Conservation (phyloP, 257 asterid genomes). For the Echium plantagineum region DNA sequence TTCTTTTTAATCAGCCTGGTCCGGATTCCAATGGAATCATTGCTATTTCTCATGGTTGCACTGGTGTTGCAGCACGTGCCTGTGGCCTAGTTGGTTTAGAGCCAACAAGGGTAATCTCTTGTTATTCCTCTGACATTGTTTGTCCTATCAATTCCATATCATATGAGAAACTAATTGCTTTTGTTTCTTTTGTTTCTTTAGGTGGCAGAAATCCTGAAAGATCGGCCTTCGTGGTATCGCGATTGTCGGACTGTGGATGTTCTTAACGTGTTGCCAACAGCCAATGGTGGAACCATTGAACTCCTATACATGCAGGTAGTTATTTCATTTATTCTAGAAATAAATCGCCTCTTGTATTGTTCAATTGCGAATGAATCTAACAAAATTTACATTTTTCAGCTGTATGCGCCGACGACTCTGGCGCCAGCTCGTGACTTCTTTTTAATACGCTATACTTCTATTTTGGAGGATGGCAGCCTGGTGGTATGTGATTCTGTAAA, state of each 20-base stretch:
- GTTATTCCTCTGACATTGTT: slow-evolving; percentile 1
- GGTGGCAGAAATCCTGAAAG: slow-evolving; percentile 95
- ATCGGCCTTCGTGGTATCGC: slow-evolving; percentile 91
- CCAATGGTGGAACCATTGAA: slow-evolving; percentile 95
- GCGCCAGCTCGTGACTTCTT: slow-evolving; percentile 95
- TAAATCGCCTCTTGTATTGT: not conserved
- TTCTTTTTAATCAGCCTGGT: slow-evolving; percentile 60
- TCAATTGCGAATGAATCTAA: not conserved
- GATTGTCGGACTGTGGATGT: slow-evolving; percentile 87
- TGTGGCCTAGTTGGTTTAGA: slow-evolving; percentile 93
- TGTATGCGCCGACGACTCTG: slow-evolving; percentile 84
- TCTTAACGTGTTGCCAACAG: slow-evolving; percentile 75
- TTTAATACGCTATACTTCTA: slow-evolving; percentile 72
- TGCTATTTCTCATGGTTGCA: slow-evolving; percentile 99
- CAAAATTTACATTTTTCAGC: slow-evolving; percentile 22
- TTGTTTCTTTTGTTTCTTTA: slow-evolving; percentile 23
- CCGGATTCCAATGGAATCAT: slow-evolving; percentile 99
- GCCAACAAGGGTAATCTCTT: slow-evolving; percentile 57
- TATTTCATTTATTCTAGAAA: no score
- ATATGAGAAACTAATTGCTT: not conserved
- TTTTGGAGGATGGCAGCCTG: slow-evolving; percentile 83
- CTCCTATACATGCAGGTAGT: slow-evolving; percentile 83
- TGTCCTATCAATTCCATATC: not conserved
- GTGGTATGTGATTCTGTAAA: slow-evolving; percentile 37
- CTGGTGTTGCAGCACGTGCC: slow-evolving; percentile 96